A percentile compares a stretch with the other conserved stretches of the same genome.
Conservation (phyloP, 345 rosid genomes). For the Lumnitzera racemosa region DNA sequence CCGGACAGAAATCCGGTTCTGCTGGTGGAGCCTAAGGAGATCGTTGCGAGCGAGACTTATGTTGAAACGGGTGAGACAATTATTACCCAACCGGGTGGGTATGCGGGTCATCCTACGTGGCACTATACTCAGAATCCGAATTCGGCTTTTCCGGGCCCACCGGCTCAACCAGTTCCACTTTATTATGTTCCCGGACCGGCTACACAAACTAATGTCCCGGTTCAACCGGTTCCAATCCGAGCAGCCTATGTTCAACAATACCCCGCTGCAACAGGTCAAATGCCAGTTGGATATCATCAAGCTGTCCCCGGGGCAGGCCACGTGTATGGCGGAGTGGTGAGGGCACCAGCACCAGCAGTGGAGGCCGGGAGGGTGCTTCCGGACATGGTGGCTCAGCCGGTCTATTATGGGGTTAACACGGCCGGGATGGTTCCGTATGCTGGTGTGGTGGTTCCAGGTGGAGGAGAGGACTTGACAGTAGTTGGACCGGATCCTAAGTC, state of each 20-base stretch:
- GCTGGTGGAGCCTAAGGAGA: conserved; percentile 16
- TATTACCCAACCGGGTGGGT: conserved; percentile 26
- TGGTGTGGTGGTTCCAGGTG: conserved; percentile 52
- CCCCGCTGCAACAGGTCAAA: conserved; percentile 32
- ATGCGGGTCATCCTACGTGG: conserved; percentile 47
- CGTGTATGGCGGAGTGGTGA: conserved; percentile 40
- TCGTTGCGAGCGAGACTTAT: conserved; percentile 8
- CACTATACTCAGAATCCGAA: conserved; percentile 36
- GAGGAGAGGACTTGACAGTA: conserved; percentile 46
- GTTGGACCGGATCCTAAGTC: conserved; percentile 30
- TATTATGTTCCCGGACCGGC: conserved; percentile 53
- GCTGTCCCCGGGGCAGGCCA: conserved; percentile 43
- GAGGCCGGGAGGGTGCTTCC: conserved; percentile 30
- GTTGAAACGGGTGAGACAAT: conserved; percentile 26
- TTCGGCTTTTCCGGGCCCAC: conserved; percentile 42
- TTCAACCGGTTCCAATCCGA: conserved; percentile 36
- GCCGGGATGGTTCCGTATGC: conserved; percentile 44
- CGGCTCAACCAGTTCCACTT: conserved; percentile 47
- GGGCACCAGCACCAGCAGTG: conserved; percentile 28
- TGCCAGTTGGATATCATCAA: conserved; percentile 64
- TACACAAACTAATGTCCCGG: conserved; percentile 38
- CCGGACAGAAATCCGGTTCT: conserved; percentile 37
- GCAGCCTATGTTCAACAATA: conserved; percentile 54
- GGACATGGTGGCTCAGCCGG: conserved; percentile 48
- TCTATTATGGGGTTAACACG: conserved; percentile 55